These are phyloP conservation scores for Lichtheimia corymbifera DNA, from an alignment of 371 early-diverging fungal species.

Conservation along the genomic window DNA sequence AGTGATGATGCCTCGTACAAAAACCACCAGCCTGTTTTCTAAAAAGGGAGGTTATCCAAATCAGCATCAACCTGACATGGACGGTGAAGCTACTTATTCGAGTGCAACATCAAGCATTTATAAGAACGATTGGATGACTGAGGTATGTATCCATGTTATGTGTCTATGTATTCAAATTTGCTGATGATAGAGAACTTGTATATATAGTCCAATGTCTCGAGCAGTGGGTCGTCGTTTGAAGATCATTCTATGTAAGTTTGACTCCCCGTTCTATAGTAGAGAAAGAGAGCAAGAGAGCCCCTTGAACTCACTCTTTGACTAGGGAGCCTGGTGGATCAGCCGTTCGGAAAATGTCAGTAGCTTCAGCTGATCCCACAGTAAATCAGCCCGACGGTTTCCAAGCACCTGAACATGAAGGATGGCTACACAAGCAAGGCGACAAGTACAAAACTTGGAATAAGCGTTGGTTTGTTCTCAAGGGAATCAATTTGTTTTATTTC, in stretches of 20 bases:
- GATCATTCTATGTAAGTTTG: constrained; percentile 6
- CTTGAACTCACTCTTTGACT: no score
- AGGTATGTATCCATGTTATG: neutral
- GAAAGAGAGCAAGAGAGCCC: constrained; percentile 8
- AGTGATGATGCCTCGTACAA: neutral
- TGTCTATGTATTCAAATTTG: no score
- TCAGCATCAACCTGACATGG: constrained; percentile 6
- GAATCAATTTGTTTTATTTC: constrained; percentile 61
- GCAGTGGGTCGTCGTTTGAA: neutral
- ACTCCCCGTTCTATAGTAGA: constrained; percentile 1
- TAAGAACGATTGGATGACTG: constrained; percentile 8
- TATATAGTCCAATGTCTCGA: constrained; percentile 17
- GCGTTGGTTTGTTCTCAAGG: constrained; percentile 72
- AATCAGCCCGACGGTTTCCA: constrained; percentile 24
- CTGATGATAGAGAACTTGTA: neutral
- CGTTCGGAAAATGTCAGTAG: constrained; percentile 30
- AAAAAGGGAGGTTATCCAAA: constrained; percentile 8
- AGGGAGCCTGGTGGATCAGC: no score
- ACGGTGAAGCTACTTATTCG: constrained; percentile 5
- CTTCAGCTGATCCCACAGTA: constrained; percentile 22
- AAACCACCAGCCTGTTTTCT: constrained; percentile 4
- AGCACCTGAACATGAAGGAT: constrained; percentile 57
- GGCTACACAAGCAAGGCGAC: constrained; percentile 68
- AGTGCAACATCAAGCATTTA: neutral
- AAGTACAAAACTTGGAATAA: constrained; percentile 70